Evolutionary conservation across 177 flowering plant species (phyloP), one percentile per base, ranked within the genome.

Genomic region (Tripterygium wilfordii): DNA sequence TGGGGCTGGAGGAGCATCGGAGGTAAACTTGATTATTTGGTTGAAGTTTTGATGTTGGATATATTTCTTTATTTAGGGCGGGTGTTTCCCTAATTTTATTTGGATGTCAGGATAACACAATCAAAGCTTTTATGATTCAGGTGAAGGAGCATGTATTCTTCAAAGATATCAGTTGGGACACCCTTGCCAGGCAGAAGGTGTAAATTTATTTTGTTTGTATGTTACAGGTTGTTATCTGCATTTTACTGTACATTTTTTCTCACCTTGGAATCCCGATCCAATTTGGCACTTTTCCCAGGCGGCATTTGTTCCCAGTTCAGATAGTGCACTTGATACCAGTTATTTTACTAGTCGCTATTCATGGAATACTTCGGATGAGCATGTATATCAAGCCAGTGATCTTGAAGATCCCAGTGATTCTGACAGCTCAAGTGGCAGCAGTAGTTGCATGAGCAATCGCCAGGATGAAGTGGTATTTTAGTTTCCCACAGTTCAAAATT

Each of bases 101-200:
- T 33, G 12, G 18, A 22, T 40, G 18, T 36, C 10, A 10, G 35
- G 9, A 31, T 43, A 26, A 44, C 27, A 39, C 8, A 21, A 31
- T 22, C 1, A 7, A 18, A 45, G 30, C 18, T 42, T n/a, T 91
- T 51, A 41, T 46, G 22, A 54, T 68, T 16, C 79, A 91, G 98
- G 98, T 91, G 67, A 91, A 91, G 70, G 78, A 79, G 51, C 98
- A 91, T 67, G 59, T 53, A 3, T 91, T 88, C 70, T 91, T 91
- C 69, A 82, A 83, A 62, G 82, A 88, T 61, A 85, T 88, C 54
- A 91, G 85, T 61, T 91, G 98, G 98, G 94, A 88, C 55, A 91
- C 98, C 25, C 83, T 88, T 49, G 95, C 95, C n/a, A 74, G 98
- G 65, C 99, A 90, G 68, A 94, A 94, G 97, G 99, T 94, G 30